phyloP scores from a whole-genome alignment of 257 asterid genomes.

The Gardenia jasminoides region DNA sequence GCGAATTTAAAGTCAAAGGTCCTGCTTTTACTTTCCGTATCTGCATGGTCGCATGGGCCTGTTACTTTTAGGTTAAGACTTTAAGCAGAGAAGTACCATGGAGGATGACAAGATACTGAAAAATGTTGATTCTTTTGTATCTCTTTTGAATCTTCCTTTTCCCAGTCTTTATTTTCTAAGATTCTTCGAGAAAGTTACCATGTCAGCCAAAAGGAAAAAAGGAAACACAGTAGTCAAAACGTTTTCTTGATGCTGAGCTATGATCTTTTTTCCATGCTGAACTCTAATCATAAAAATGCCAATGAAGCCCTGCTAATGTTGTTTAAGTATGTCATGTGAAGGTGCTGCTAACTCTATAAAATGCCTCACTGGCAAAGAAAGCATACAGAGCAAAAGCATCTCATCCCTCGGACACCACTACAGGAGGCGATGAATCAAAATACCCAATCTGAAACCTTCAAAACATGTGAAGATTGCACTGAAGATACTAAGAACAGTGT shows the following conservation, averaged over 20 bases:
- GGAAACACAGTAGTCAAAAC: neutral
- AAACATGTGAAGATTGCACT: slow-evolving; percentile 16
- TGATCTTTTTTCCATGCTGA: neutral
- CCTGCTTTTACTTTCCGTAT: slow-evolving; percentile 15
- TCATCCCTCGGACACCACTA: slow-evolving; percentile 29
- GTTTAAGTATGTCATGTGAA: slow-evolving; percentile 15
- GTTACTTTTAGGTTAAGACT: slow-evolving; percentile 22
- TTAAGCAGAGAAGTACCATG: slow-evolving; percentile 8
- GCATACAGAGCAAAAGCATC: slow-evolving; percentile 26
- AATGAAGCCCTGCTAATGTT: slow-evolving; percentile 4
- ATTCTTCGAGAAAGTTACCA: slow-evolving; percentile 21
- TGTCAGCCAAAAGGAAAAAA: neutral
- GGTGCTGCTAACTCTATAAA: slow-evolving; percentile 16
- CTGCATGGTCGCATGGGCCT: slow-evolving; percentile 45
- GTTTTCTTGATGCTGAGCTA: too few relatives aligned
- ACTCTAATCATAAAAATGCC: neutral
- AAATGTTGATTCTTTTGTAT: slow-evolving; percentile 21
- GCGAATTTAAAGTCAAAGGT: slow-evolving; percentile 3
- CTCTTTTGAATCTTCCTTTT: slow-evolving; percentile 18
- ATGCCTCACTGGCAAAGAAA: slow-evolving; percentile 43
- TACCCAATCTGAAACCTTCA: slow-evolving; percentile 15
- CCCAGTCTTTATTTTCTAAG: slow-evolving; percentile 10
- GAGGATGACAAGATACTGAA: slow-evolving; percentile 12
- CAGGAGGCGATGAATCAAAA: slow-evolving; percentile 39
- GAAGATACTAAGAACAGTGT: slow-evolving; percentile 18